Percentiles rank a stretch among this genome's conserved stretches.
Conservation (phyloP, 73 alveolate genomes). For the Tetrahymena borealis region DNA sequence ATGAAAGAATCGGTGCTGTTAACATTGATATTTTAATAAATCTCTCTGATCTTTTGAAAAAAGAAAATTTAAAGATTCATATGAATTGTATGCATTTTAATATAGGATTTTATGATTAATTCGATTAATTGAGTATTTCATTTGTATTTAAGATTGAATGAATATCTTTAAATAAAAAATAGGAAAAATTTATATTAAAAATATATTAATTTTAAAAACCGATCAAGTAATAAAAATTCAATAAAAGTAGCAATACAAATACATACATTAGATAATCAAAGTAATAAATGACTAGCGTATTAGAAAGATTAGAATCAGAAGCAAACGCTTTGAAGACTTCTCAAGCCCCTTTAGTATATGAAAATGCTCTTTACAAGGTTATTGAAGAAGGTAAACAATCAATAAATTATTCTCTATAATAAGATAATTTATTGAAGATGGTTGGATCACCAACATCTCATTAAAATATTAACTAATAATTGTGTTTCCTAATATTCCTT, state of each 20-base stretch:
- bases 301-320: not conserved
- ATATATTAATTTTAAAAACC: not conserved
- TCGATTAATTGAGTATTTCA: too few species aligned
- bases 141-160: not conserved
- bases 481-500: not conserved
- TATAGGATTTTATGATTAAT: too few species aligned
- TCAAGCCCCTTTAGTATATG: not conserved
- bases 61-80: not conserved
- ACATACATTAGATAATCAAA: not conserved
- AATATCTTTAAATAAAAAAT: not conserved
- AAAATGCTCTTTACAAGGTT: not conserved
- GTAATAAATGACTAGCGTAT: not conserved
- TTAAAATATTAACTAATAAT: not conserved
- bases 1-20: not conserved
- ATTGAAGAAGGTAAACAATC: slow-evolving; percentile 1
- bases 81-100: not conserved
- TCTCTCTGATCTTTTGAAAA: slow-evolving; percentile 1
- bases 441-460: too few species aligned
- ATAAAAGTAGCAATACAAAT: not conserved
- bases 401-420: too few species aligned
- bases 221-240: not conserved
- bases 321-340: not conserved
- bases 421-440: too few species aligned
- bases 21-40: not conserved
- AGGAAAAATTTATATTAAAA: not conserved